Evolutionary conservation across 2,329 filamentous ascomycete species (phyloP), one percentile per base, ranked within the genome.

Genomic region (Diaporthe nobilis): DNA sequence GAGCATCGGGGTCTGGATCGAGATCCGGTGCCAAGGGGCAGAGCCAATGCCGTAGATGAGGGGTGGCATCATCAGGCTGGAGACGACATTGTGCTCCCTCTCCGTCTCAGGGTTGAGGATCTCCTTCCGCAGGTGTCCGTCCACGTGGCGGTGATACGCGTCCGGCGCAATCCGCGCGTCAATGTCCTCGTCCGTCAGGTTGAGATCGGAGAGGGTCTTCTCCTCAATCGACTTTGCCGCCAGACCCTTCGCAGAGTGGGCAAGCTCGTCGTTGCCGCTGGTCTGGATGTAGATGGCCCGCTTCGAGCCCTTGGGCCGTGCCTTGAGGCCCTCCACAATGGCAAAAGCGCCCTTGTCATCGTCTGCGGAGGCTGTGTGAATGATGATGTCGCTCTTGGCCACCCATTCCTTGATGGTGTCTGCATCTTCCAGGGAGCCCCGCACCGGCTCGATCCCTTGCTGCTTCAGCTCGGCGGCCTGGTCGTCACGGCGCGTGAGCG

Each of bases 231-330:
- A 53, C 28, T 58, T 73, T 0, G 55, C 15, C 2, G 57, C 42
- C 8, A 77, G 10, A 12, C 76, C 76, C 34, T 17, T 20, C 1
- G 76, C 71, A 2, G 76, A 77, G 39, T 55, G 60, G 39, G 37
- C 73, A 25, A 77, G 73, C 76, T 77, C 76, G 37, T 77, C 76
- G 51, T 77, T 77, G 63, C 76, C 76, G 73, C 73, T 77, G n/a
- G 71, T 73, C 63, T 77, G 76, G 55, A 77, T 77, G 63, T 77
- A 77, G 70, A 77, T 75, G 57, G 73, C 76, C 7, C 76, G 76
- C 25, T 53, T 73, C 20, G 76, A 55, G 1, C 58, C 65, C 37
- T 75, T 58, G 22, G 73, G 70, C 25, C 76, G 13, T 4, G 73
- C 31, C 61, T 73, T 75, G n/a, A 77, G 76, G 12, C 73, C 63